Conservation (phyloP, 1,139 yeast genomes). For the Candida dubliniensis region DNA sequence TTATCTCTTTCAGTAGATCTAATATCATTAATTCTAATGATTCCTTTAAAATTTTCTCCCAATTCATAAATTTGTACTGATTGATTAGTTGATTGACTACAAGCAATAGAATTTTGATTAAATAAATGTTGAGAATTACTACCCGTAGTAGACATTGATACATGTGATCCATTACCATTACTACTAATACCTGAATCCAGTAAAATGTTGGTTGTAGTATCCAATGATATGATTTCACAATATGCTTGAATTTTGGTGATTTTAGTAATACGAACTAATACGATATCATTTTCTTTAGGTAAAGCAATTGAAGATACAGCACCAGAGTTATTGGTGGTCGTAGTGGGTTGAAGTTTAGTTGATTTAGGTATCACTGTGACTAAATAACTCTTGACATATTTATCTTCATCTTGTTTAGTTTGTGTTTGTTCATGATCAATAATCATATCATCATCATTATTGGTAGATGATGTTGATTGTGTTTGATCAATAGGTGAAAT, state of each 20-base stretch:
- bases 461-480: not conserved
- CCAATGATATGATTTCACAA: conserved; percentile 82
- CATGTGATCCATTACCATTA: conserved; percentile 51
- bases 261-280: conserved; percentile 72
- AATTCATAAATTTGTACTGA: conserved; percentile 58
- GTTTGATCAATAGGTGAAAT: conserved; percentile 22
- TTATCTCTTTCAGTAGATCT: conserved; percentile 89
- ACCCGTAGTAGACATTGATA: conserved; percentile 40
- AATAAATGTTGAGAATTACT: conserved; percentile 54
- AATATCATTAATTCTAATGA: conserved; percentile 84
- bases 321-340: not conserved
- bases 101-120: conserved; percentile 48
- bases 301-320: conserved; percentile 45
- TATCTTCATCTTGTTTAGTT: conserved; percentile 9
- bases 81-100: conserved; percentile 32
- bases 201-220: conserved; percentile 57
- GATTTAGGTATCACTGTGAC: conserved; percentile 32
- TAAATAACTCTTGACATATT: conserved; percentile 21
- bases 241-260: conserved; percentile 70
- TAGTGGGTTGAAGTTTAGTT: not conserved
- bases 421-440: conserved; percentile 3
- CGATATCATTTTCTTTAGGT: conserved; percentile 85
- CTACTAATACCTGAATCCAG: conserved; percentile 69
- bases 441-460: conserved; percentile 19
- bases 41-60: conserved; percentile 90